Conservation (phyloP, 2,329 filamentous ascomycete species). For the Boeremia exigua region DNA sequence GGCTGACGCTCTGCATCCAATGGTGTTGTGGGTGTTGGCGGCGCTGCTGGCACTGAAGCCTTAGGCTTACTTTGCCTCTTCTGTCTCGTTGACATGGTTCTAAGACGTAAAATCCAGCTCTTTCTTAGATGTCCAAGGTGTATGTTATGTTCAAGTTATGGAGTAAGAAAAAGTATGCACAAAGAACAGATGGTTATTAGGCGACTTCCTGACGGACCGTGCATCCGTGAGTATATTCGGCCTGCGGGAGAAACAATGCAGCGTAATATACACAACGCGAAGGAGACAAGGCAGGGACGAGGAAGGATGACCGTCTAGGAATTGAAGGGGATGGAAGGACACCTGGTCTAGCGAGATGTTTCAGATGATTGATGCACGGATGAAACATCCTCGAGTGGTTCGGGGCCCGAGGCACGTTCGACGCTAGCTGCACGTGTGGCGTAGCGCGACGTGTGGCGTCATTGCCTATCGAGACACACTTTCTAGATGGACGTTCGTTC, state of each 20-base stretch:
- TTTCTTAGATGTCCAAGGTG: background rate
- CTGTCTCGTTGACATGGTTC: conserved; percentile 40
- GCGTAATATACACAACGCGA: background rate
- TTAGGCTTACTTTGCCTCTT: conserved; percentile 46
- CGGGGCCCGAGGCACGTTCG: conserved; percentile 28
- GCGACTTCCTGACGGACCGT: conserved; percentile 29
- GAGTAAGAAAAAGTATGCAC: background rate
- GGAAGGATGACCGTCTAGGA: conserved; percentile 4
- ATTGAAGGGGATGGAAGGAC: conserved; percentile 16
- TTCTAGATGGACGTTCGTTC: background rate
- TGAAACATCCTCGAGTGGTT: conserved; percentile 44
- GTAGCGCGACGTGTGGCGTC: conserved; percentile 39
- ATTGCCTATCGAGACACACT: conserved; percentile 15
- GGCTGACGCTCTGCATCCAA: conserved; percentile 32
- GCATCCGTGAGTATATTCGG: conserved; percentile 28
- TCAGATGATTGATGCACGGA: conserved; percentile 37
- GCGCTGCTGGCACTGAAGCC: conserved; percentile 22
- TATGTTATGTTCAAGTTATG: background rate
- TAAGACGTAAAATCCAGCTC: conserved; percentile 10
- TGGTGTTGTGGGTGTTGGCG: conserved; percentile 2
- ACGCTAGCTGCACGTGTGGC: conserved; percentile 8
- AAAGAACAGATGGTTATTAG: conserved; percentile 27
- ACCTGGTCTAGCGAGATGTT: conserved; percentile 27
- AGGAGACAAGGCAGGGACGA: conserved; percentile 12
- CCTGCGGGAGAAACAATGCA: conserved; percentile 23